Evolutionary conservation across 768 basidiomycete species (phyloP).

Genomic region (Guyanaporus albipodus): DNA sequence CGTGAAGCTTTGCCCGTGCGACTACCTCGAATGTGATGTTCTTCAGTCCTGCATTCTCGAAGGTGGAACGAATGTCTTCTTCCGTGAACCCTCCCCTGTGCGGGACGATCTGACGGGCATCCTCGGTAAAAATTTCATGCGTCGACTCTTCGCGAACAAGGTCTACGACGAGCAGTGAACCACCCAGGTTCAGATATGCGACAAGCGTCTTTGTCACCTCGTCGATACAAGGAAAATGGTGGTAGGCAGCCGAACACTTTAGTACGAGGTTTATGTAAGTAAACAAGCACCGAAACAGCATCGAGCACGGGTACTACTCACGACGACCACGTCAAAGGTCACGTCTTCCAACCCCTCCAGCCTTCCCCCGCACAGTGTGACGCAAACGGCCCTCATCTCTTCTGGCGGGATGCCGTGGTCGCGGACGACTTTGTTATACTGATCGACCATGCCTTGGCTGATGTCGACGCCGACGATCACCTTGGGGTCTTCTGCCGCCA

Average conservation of each 20-base stretch:
- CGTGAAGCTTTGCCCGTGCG: constrained; percentile 29
- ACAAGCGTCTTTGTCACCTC: constrained; percentile 50
- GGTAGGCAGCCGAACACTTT: constrained; percentile 63
- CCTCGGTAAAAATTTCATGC: constrained; percentile 28
- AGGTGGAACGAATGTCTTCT: constrained; percentile 44
- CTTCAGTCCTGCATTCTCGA: constrained; percentile 50
- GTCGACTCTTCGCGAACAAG: constrained; percentile 33
- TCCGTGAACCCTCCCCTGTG: constrained; percentile 53
- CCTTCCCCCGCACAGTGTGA: constrained; percentile 40
- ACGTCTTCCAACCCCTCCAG: constrained; percentile 50
- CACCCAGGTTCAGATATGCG: constrained; percentile 57
- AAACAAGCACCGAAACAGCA: too few species aligned
- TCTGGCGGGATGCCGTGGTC: constrained; percentile 62
- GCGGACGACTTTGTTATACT: constrained; percentile 52
- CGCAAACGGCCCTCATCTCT: constrained; percentile 62
- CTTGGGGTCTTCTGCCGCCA: constrained; percentile 57
- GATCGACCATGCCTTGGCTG: constrained; percentile 64
- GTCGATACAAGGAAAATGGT: constrained; percentile 53
- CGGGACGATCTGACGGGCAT: constrained; percentile 45
- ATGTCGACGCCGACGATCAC: constrained; percentile 73
- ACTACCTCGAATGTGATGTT: constrained; percentile 39
- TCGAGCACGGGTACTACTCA: constrained; percentile 36
- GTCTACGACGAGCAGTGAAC: constrained; percentile 57
- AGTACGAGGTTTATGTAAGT: too few species aligned
- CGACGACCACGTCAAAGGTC: constrained; percentile 68